Conservation (phyloP, 139 green algal species). For the Medakamo hakoo region DNA sequence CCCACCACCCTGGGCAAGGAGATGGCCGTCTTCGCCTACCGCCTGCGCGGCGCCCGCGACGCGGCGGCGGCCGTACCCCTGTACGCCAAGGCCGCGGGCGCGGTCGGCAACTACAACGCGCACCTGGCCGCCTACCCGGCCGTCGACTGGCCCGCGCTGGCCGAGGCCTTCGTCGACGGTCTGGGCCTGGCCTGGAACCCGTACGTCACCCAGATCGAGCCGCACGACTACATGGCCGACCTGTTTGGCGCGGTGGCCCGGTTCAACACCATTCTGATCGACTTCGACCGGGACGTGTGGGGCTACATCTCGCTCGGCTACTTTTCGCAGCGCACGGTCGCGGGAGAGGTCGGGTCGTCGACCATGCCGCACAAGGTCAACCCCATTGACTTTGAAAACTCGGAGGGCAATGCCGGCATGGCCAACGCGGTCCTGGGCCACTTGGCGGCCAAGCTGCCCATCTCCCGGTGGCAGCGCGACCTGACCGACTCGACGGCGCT, state of each 20-base stretch:
- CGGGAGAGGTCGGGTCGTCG: slow-evolving; percentile 76
- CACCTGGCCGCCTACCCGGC: slow-evolving; percentile 88
- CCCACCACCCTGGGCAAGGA: slow-evolving; percentile 99
- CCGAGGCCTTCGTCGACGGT: slow-evolving; percentile 52
- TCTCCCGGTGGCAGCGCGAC: slow-evolving; percentile 83
- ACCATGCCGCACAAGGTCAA: slow-evolving; percentile 99
- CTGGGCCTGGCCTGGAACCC: slow-evolving; percentile 75
- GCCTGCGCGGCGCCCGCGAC: slow-evolving; percentile 47
- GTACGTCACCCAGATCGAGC: slow-evolving; percentile 95
- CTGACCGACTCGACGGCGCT: slow-evolving; percentile 96
- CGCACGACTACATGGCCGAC: slow-evolving; percentile 98
- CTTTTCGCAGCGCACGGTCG: slow-evolving; percentile 75
- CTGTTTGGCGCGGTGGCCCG: slow-evolving; percentile 63
- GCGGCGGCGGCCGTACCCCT: slow-evolving; percentile 37
- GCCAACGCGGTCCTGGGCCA: slow-evolving; percentile 91
- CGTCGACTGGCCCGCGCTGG: slow-evolving; percentile 76
- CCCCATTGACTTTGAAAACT: slow-evolving; percentile 99
- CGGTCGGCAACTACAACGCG: slow-evolving; percentile 99
- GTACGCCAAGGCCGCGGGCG: slow-evolving; percentile 87
- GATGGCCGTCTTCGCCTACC: slow-evolving; percentile 87
- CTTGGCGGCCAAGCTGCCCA: slow-evolving; percentile 84
- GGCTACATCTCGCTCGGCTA: slow-evolving; percentile 96
- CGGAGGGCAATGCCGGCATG: slow-evolving; percentile 93
- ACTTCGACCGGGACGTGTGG: slow-evolving; percentile 97
- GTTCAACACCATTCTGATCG: slow-evolving; percentile 96